phyloP scores from a whole-genome alignment of 768 basidiomycete species.

The Zangia roseola region DNA sequence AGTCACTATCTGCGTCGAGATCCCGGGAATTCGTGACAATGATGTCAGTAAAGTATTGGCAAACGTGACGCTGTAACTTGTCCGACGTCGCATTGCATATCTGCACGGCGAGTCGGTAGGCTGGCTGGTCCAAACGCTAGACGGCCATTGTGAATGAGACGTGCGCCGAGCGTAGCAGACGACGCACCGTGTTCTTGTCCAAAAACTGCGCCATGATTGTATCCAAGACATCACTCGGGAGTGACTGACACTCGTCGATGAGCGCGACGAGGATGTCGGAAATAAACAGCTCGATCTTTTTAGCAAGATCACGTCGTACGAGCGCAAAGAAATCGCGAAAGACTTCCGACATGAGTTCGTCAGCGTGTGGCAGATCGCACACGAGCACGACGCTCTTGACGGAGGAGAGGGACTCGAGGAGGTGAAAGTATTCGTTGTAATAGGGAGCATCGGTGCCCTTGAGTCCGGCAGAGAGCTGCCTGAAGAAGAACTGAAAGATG shows the following conservation, averaged over 20 bases:
- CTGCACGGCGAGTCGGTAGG: conserved; percentile 79
- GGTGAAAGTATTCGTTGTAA: conserved; percentile 90
- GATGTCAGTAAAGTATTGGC: conserved; percentile 90
- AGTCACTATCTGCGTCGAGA: conserved; percentile 57
- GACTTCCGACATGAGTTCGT: conserved; percentile 79
- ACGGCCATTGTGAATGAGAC: conserved; percentile 3
- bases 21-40: conserved; percentile 58
- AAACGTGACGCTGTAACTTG: conserved; percentile 85
- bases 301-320: conserved; percentile 68
- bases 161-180: background rate
- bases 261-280: conserved; percentile 88
- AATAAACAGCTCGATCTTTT: conserved; percentile 83
- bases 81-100: conserved; percentile 83
- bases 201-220: conserved; percentile 82
- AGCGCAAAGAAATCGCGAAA: conserved; percentile 84
- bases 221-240: conserved; percentile 82
- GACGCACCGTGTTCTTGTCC: conserved; percentile 69
- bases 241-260: conserved; percentile 77
- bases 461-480: conserved; percentile 75
- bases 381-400: conserved; percentile 95
- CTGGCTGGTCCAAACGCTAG: conserved; percentile 69
- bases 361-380: conserved; percentile 85
- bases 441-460: conserved; percentile 78
- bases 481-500: conserved; percentile 96
- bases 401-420: conserved; percentile 90